A percentile compares a stretch with the other conserved stretches of the same genome.
phyloP scores from a whole-genome alignment of 768 basidiomycete species.

The Calocybe gangraenosa region DNA sequence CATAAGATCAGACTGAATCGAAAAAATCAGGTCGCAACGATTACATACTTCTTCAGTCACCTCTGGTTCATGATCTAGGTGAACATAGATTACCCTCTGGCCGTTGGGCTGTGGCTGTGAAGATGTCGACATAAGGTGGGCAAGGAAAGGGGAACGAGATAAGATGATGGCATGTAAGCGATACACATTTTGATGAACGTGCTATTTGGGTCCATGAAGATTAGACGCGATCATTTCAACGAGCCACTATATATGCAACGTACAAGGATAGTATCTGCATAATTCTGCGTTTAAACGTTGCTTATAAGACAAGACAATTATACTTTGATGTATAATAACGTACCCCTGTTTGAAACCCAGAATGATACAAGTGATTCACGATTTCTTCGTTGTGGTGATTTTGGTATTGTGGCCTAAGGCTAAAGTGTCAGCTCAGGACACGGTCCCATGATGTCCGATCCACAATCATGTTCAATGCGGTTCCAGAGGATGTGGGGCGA shows the following conservation, averaged over 20 bases:
- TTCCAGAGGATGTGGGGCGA: constrained; percentile 4
- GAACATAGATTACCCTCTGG: constrained; percentile 68
- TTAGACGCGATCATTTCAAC: constrained; percentile 4
- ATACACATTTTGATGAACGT: constrained; percentile 71
- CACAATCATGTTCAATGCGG: constrained; percentile 5
- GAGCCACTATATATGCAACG: constrained; percentile 23
- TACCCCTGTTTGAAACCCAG: constrained; percentile 81
- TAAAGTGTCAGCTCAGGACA: constrained; percentile 9
- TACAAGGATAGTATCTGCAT: constrained; percentile 77
- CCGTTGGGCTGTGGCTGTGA: constrained; percentile 63
- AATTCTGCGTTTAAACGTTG: constrained; percentile 49
- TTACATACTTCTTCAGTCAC: constrained; percentile 76
- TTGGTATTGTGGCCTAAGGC: constrained; percentile 45
- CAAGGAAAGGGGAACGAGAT: constrained; percentile 83
- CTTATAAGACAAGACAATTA: constrained; percentile 10
- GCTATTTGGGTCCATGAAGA: constrained; percentile 36
- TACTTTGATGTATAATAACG: constrained; percentile 21
- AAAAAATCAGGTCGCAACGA: constrained; percentile 6
- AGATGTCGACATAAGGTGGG: constrained; percentile 82
- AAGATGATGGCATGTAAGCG: constrained; percentile 82
- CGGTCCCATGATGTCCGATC: constrained; percentile 11
- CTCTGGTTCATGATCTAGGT: constrained; percentile 74
- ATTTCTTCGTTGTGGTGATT: constrained; percentile 74
- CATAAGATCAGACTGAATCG: constrained; percentile 11
- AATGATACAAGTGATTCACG: constrained; percentile 71